Evolutionary conservation across 495 filamentous ascomycete species (phyloP).

Genomic region (Mycothermus thermophilus): DNA sequence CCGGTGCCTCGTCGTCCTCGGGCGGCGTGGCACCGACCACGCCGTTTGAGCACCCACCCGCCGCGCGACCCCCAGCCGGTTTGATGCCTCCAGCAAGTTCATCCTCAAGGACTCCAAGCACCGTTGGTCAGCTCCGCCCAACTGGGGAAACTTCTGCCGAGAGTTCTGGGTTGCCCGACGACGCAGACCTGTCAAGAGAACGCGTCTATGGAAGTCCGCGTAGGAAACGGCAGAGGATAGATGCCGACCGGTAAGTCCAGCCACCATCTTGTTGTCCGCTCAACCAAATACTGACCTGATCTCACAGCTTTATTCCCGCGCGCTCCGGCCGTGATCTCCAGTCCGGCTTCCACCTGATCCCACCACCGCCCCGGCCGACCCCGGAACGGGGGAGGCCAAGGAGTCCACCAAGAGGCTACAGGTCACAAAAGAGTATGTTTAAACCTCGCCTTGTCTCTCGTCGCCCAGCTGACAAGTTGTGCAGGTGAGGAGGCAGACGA

Average conservation of each 20-base stretch:
- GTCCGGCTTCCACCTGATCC: slow-evolving; percentile 78
- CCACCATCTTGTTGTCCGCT: slow-evolving; percentile 2
- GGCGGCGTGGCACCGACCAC: no score
- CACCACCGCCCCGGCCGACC: slow-evolving; percentile 58
- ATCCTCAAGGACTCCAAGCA: no score
- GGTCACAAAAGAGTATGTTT: slow-evolving; percentile 87
- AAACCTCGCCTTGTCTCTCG: no score
- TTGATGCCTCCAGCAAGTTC: no score
- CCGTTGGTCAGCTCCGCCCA: no score
- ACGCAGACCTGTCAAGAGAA: no score
- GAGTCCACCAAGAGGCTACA: slow-evolving; percentile 46
- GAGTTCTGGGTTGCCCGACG: no score
- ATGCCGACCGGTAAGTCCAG: slow-evolving; percentile 55
- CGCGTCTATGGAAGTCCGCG: slow-evolving; percentile 69
- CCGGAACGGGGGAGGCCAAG: slow-evolving; percentile 3
- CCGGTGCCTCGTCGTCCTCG: no score
- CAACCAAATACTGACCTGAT: slow-evolving; percentile 13
- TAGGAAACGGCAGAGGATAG: slow-evolving; percentile 74
- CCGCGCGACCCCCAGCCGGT: no score
- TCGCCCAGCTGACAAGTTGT: no score
- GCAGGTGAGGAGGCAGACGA: slow-evolving; percentile 87
- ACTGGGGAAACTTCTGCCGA: no score
- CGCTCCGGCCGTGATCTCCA: slow-evolving; percentile 85
- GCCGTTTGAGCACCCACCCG: no score
- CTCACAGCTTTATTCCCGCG: slow-evolving; percentile 79